Conservation (phyloP, 1,284 basidiomycete genomes). For the Jaminaea rosea region DNA sequence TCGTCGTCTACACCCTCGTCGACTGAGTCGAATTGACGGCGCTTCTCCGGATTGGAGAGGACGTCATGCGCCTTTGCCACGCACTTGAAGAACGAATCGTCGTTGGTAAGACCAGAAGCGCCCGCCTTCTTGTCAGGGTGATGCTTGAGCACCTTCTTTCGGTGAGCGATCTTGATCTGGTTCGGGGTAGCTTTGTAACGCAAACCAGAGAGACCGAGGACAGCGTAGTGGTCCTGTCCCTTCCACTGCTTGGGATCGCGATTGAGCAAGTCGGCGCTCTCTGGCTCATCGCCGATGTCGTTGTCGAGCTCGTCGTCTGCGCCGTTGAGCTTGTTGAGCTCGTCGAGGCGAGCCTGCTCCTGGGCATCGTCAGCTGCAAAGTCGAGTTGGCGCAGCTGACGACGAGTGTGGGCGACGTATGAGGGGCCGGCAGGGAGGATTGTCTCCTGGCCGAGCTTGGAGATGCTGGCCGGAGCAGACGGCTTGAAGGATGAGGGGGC, state of each 20-base stretch:
- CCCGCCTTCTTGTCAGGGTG: conserved; percentile 98
- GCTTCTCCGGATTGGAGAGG: conserved; percentile 73
- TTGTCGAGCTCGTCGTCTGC: conserved; percentile 67
- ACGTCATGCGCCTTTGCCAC: conserved; percentile 94
- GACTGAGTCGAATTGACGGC: conserved; percentile 92
- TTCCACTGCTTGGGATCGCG: conserved; percentile 98
- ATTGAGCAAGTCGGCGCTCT: conserved; percentile 62
- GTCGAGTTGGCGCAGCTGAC: conserved; percentile 30
- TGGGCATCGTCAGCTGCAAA: conserved; percentile 41
- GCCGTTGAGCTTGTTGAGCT: conserved; percentile 52
- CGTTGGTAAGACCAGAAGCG: conserved; percentile 64
- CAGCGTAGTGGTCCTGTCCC: conserved; percentile 96
- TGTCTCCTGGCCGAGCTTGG: conserved; percentile 16
- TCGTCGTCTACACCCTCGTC: conserved; percentile 75
- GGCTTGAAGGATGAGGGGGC: conserved; percentile 39
- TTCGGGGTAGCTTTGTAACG: conserved; percentile 78
- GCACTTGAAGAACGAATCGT: conserved; percentile 99
- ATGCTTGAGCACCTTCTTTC: conserved; percentile 97
- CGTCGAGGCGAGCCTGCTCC: conserved; percentile 21
- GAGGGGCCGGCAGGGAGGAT: conserved; percentile 39
- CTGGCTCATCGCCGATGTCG: conserved; percentile 84
- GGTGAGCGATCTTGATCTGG: conserved; percentile 96
- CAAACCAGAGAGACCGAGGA: conserved; percentile 83
- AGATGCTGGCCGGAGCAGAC: conserved; percentile 19
- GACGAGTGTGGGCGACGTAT: conserved; percentile 40